phyloP scores from a whole-genome alignment of 164 flowering plant genomes.

The Amborella trichopoda region DNA sequence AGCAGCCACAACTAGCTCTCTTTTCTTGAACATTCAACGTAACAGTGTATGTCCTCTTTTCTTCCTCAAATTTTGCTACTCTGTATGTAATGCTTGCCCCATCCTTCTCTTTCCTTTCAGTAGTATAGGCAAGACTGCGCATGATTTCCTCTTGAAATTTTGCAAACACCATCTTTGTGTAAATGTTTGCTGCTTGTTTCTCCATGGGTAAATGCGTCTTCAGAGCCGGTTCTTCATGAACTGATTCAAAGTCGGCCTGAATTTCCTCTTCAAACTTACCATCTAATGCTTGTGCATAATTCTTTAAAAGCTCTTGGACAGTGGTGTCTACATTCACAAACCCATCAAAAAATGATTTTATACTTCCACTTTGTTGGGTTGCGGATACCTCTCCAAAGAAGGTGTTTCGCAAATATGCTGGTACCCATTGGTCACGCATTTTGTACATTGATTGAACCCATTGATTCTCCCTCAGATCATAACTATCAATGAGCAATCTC shows the following conservation, averaged over 20 bases:
- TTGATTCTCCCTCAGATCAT: slow-evolving; percentile 4
- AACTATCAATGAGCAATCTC: neutral
- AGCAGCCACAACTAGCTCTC: slow-evolving; percentile 8
- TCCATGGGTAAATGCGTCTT: slow-evolving; percentile 9
- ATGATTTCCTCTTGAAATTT: slow-evolving; percentile 7
- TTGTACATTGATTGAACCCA: slow-evolving; percentile 6
- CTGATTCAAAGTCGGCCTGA: slow-evolving; percentile 1
- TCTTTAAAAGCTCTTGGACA: slow-evolving; percentile 2
- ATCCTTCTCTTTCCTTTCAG: slow-evolving; percentile 3
- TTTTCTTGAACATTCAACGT: slow-evolving; percentile 1
- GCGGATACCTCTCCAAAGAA: slow-evolving; percentile 6
- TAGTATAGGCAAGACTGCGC: slow-evolving; percentile 5
- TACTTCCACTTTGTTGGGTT: slow-evolving; percentile 1
- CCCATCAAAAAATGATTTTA: slow-evolving; percentile 7
- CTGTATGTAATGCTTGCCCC: neutral
- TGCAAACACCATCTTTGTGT: slow-evolving; percentile 4
- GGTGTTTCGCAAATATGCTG: slow-evolving; percentile 6
- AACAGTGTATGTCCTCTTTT: slow-evolving; percentile 4
- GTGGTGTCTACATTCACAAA: slow-evolving; percentile 1
- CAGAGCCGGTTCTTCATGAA: slow-evolving; percentile 1
- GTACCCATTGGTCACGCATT: slow-evolving; percentile 7
- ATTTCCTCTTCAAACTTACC: slow-evolving; percentile 3
- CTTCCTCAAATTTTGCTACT: slow-evolving; percentile 7
- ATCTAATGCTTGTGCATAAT: slow-evolving; percentile 6
- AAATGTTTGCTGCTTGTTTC: slow-evolving; percentile 1